Percentiles rank a stretch among this genome's conserved stretches.
Conservation (phyloP, 805 yeast species). For the Isabelozyma gotoi region DNA sequence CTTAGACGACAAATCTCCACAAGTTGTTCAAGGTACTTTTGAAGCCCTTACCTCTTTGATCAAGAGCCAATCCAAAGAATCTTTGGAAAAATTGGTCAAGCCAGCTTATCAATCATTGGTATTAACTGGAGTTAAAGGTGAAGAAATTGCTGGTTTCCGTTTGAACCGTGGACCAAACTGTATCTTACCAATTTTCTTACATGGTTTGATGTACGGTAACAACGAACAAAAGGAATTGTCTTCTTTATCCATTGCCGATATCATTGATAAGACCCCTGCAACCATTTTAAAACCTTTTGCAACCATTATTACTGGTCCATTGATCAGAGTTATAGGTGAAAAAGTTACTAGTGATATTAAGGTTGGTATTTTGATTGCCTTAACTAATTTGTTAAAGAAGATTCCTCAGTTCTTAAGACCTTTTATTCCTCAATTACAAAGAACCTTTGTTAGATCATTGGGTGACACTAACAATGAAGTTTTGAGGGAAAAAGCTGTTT, state of each 20-base stretch:
- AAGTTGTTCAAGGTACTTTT: constrained; percentile 64
- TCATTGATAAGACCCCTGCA: constrained; percentile 85
- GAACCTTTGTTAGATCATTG: constrained; percentile 92
- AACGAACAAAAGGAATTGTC: constrained; percentile 79
- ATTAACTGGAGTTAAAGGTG: constrained; percentile 59
- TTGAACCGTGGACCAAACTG: constrained; percentile 84
- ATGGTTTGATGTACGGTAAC: constrained; percentile 93
- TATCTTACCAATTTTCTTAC: constrained; percentile 85
- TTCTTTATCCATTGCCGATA: constrained; percentile 85
- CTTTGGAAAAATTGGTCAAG: constrained; percentile 70
- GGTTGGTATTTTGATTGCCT: constrained; percentile 87
- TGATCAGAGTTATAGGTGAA: constrained; percentile 97
- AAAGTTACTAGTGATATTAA: constrained; percentile 88
- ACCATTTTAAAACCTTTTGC: constrained; percentile 80
- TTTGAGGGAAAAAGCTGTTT: constrained; percentile 81
- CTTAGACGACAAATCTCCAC: constrained; percentile 66
- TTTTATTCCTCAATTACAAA: constrained; percentile 93
- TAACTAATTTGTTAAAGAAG: constrained; percentile 73
- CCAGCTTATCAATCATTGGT: constrained; percentile 78
- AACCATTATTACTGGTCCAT: constrained; percentile 93
- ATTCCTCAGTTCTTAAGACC: constrained; percentile 92
- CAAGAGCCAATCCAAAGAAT: constrained; percentile 70
- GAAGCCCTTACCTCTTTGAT: constrained; percentile 66
- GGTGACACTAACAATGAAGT: constrained; percentile 73
- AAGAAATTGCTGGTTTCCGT: constrained; percentile 71